Evolutionary conservation across 495 filamentous ascomycete genomes (phyloP).

Genomic region (Physcia stellaris): DNA sequence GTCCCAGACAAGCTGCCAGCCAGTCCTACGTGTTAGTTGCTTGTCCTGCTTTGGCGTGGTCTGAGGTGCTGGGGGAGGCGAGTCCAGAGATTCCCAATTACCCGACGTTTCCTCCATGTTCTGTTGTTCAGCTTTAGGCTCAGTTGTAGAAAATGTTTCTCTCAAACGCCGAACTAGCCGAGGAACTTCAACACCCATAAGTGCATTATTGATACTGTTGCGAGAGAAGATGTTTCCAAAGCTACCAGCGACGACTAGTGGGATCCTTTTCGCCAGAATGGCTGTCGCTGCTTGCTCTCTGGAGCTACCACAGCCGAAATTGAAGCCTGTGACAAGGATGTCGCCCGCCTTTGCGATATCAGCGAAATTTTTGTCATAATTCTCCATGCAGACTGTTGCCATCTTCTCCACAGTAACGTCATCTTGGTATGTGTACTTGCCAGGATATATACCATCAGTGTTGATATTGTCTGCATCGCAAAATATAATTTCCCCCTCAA

Average conservation of each 20-base stretch:
- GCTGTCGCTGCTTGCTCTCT: slow-evolving; percentile 85
- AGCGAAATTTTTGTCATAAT: slow-evolving; percentile 68
- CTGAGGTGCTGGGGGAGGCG: slow-evolving; percentile 26
- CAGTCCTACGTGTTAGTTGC: slow-evolving; percentile 64
- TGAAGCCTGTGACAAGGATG: slow-evolving; percentile 76
- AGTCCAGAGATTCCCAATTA: slow-evolving; percentile 32
- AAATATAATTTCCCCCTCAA: slow-evolving; percentile 40
- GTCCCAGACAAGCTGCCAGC: slow-evolving; percentile 84
- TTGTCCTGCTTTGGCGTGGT: slow-evolving; percentile 28
- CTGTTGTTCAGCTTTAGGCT: slow-evolving; percentile 9
- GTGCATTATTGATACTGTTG: slow-evolving; percentile 86
- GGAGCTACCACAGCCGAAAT: slow-evolving; percentile 67
- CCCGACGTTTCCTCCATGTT: slow-evolving; percentile 22
- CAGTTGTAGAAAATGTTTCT: slow-evolving; percentile 24
- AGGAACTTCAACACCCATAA: slow-evolving; percentile 75
- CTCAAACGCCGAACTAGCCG: slow-evolving; percentile 55
- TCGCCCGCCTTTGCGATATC: slow-evolving; percentile 48
- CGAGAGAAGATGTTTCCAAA: slow-evolving; percentile 83
- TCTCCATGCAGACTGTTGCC: slow-evolving; percentile 82
- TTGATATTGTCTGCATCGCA: slow-evolving; percentile 39
- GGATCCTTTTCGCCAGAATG: slow-evolving; percentile 73
- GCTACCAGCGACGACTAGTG: slow-evolving; percentile 69
- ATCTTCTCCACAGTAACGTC: slow-evolving; percentile 60
- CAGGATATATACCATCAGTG: slow-evolving; percentile 67
- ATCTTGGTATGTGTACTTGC: slow-evolving; percentile 85